Percentiles rank a stretch among this genome's conserved stretches.
phyloP scores from a whole-genome alignment of 148 eudicot genomes.

The Cornus controversa region DNA sequence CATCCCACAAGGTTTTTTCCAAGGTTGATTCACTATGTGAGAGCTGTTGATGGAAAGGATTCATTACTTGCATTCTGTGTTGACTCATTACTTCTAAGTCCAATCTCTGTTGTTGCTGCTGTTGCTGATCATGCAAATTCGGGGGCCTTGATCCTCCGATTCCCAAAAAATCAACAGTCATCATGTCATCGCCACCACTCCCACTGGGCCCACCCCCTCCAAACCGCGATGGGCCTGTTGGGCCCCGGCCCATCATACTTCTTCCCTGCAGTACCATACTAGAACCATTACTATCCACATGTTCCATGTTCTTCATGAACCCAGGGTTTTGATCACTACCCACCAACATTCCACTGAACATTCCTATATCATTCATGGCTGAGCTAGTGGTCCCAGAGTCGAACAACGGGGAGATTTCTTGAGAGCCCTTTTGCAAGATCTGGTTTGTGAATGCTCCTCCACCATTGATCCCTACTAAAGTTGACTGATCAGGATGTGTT shows the following conservation, averaged over 20 bases:
- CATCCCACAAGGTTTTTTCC: constrained; percentile 26
- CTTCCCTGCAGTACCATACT: constrained; percentile 14
- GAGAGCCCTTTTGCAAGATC: constrained; percentile 29
- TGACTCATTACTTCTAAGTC: constrained; percentile 28
- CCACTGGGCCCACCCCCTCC: constrained; percentile 8
- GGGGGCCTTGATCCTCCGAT: constrained; percentile 31
- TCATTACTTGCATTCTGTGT: constrained; percentile 39
- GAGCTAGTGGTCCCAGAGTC: constrained; percentile 6
- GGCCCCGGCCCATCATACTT: not conserved
- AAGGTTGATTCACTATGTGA: constrained; percentile 10
- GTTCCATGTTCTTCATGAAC: constrained; percentile 12
- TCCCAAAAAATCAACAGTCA: constrained; percentile 55
- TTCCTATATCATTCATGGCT: constrained; percentile 28
- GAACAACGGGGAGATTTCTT: constrained; percentile 27
- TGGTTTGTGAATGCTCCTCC: constrained; percentile 15
- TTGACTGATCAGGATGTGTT: constrained; percentile 25
- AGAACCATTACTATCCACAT: constrained; percentile 3
- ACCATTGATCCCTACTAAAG: constrained; percentile 15
- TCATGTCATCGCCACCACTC: constrained; percentile 17
- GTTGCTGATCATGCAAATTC: constrained; percentile 23
- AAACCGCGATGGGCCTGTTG: not conserved
- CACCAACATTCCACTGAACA: constrained; percentile 39
- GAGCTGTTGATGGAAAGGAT: constrained; percentile 34
- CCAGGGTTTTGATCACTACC: constrained; percentile 21
- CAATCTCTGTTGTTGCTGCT: constrained; percentile 24